Conservation (phyloP, 2,329 filamentous ascomycete genomes). For the Pestalotiopsis sp. region DNA sequence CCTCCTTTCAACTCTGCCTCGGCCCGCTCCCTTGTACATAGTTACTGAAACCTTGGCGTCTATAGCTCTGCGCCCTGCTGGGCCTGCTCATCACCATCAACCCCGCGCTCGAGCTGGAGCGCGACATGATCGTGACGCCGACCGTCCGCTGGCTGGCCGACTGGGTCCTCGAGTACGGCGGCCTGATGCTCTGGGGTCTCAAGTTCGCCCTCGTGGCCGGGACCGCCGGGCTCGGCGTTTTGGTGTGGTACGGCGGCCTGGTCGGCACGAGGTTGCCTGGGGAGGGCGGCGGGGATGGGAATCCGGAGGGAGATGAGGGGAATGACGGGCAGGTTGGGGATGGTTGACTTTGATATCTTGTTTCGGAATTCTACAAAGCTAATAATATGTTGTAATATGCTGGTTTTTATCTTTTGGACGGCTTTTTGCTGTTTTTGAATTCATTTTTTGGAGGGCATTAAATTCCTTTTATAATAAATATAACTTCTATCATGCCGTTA, state of each 20-base stretch:
- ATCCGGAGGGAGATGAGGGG: not conserved
- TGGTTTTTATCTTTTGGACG: too few species aligned
- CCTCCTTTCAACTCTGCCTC: constrained; percentile 23
- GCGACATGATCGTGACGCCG: constrained; percentile 44
- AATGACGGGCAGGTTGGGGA: not conserved
- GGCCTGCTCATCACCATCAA: constrained; percentile 47
- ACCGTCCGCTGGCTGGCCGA: constrained; percentile 33
- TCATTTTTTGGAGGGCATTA: too few species aligned
- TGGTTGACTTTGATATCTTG: not conserved
- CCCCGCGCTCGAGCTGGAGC: constrained; percentile 48
- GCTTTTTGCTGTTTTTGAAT: too few species aligned
- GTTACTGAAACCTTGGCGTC: not conserved
- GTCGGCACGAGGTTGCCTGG: constrained; percentile 10
- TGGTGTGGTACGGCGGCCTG: constrained; percentile 4
- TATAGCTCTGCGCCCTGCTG: constrained; percentile 29
- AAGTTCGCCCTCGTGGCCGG: constrained; percentile 32
- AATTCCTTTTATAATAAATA: too few species aligned
- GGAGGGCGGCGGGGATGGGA: not conserved
- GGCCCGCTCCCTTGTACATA: not conserved
- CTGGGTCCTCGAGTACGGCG: constrained; percentile 18
- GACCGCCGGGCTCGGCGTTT: not conserved
- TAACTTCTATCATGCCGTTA: too few species aligned
- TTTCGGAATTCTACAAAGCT: too few species aligned
- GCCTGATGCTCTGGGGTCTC: constrained; percentile 20
- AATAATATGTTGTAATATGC: too few species aligned